Conservation (phyloP, 1,139 yeast species). For the Saccharomyces uvarum region DNA sequence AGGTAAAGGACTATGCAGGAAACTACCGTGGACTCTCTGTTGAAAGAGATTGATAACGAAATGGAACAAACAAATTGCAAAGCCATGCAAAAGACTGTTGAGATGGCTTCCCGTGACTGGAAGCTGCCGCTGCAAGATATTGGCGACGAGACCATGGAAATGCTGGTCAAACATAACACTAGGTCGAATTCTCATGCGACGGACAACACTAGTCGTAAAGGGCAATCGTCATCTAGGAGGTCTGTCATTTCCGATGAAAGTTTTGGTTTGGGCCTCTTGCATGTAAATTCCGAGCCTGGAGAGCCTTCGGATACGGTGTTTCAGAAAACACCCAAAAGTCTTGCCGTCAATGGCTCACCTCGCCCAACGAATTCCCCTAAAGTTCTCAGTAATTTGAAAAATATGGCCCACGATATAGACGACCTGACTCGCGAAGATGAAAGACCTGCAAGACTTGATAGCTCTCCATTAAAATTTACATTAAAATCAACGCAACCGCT, state of each 20-base stretch:
- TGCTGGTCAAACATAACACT: conserved; percentile 24
- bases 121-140: conserved; percentile 22
- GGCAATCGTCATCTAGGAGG: background rate
- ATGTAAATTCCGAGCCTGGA: background rate
- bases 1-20: conserved; percentile 1
- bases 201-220: background rate
- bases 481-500: conserved; percentile 11
- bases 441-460: background rate
- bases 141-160: conserved; percentile 30
- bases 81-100: conserved; percentile 3
- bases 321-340: background rate
- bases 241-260: background rate
- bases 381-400: background rate
- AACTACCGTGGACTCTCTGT: conserved; percentile 17
- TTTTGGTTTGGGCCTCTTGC: background rate
- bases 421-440: background rate
- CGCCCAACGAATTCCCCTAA: background rate
- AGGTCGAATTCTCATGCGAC: background rate
- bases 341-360: background rate
- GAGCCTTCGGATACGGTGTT: background rate
- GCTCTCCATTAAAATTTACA: conserved; percentile 21
- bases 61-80: conserved; percentile 7
- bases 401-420: background rate
- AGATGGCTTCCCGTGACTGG: conserved; percentile 3
- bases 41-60: conserved; percentile 20